These are phyloP conservation scores for Barnettozyma siamensis DNA, from an alignment of 805 yeast species.

Conservation along the genomic window DNA sequence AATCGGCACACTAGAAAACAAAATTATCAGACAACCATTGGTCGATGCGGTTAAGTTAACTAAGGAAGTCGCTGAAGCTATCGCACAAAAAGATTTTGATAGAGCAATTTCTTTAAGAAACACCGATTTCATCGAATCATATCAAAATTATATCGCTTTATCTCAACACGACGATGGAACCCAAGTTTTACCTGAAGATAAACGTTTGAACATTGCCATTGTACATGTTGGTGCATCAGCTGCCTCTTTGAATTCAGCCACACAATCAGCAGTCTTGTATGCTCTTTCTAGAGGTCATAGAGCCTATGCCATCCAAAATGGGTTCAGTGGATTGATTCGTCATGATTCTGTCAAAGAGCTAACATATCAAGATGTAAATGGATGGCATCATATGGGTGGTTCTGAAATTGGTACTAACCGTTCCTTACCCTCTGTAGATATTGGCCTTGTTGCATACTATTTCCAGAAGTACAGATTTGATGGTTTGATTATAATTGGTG, in stretches of 20 bases:
- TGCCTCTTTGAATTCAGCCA: conserved; percentile 91
- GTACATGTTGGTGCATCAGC: conserved; percentile 97
- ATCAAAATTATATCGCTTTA: conserved; percentile 62
- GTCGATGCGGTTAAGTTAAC: conserved; percentile 71
- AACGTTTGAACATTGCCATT: conserved; percentile 73
- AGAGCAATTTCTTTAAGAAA: conserved; percentile 69
- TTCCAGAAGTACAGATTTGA: conserved; percentile 85
- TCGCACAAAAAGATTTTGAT: conserved; percentile 58
- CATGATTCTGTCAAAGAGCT: conserved; percentile 78
- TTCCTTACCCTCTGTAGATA: conserved; percentile 68
- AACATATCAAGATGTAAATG: conserved; percentile 80
- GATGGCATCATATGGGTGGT: conserved; percentile 88
- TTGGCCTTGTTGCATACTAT: conserved; percentile 89
- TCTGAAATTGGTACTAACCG: conserved; percentile 97
- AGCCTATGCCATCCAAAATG: conserved; percentile 88
- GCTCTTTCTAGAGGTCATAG: conserved; percentile 86
- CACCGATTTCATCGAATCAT: conserved; percentile 77
- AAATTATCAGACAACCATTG: conserved; percentile 60
- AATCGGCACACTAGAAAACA: conserved; percentile 68
- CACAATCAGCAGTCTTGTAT: conserved; percentile 84
- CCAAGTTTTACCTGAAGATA: conserved; percentile 51
- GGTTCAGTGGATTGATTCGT: conserved; percentile 85
- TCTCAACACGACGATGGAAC: conserved; percentile 62
- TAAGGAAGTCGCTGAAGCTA: conserved; percentile 66
- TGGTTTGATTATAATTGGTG: conserved; percentile 90